Conservation (phyloP, 441 rosid species). For the Pelargonium cotyledonis region DNA sequence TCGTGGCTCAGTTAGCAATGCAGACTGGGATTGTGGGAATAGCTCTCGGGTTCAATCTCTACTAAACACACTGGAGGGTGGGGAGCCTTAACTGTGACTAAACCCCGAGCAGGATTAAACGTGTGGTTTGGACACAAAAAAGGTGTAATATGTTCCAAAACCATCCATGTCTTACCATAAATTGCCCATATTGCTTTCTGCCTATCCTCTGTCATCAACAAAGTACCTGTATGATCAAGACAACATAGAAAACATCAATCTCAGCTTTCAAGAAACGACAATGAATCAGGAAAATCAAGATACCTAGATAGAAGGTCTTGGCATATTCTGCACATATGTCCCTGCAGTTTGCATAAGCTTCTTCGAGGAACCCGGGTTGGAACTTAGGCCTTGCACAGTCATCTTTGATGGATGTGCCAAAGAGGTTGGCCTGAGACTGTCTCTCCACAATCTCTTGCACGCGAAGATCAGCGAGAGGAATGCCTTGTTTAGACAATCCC, state of each 20-base stretch:
- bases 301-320: conserved; percentile 56
- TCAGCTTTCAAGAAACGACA: neutral
- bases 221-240: conserved; percentile 38
- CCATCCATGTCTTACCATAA: conserved; percentile 32
- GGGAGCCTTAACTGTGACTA: too few relatives aligned
- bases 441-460: conserved; percentile 32
- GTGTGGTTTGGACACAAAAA: too few relatives aligned
- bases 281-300: neutral
- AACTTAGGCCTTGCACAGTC: conserved; percentile 29
- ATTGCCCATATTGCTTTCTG: conserved; percentile 68
- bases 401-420: conserved; percentile 10
- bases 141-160: neutral
- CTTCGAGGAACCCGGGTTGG: conserved; percentile 39
- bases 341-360: conserved; percentile 42
- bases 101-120: too few relatives aligned
- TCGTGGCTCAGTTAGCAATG: too few relatives aligned
- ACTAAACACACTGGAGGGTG: too few relatives aligned
- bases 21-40: too few relatives aligned
- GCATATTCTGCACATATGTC: conserved; percentile 50
- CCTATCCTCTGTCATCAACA: conserved; percentile 52
- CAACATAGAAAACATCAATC: conserved; percentile 4
- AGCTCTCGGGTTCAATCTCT: too few relatives aligned
- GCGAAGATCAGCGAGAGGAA: conserved; percentile 31
- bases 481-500: conserved; percentile 23
- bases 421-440: conserved; percentile 24